These are phyloP conservation scores for Herpetomonas muscarum DNA, from an alignment of 208 protist genomes.

Conservation along the genomic window DNA sequence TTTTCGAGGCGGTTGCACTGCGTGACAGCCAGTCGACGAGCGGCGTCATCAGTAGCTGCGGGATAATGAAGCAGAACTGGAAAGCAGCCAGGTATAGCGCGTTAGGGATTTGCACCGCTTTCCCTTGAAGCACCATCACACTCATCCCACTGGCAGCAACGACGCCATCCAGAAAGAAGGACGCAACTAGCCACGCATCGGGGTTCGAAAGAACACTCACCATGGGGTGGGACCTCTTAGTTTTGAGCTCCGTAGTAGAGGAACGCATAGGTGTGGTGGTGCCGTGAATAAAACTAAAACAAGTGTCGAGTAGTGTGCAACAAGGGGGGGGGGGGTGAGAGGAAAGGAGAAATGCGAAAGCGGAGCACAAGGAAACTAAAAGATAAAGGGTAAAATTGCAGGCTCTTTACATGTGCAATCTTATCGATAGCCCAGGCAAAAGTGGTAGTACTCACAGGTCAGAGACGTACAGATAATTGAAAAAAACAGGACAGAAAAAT, in stretches of 20 bases:
- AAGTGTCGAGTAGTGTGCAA: neutral
- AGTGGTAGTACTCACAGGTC: too few relatives aligned
- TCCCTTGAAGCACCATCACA: constrained; percentile 28
- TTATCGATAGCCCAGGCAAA: too few relatives aligned
- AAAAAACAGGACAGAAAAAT: neutral
- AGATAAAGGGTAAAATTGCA: constrained; percentile 1
- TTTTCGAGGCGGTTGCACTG: constrained; percentile 15
- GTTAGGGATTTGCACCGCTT: constrained; percentile 28
- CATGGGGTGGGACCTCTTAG: neutral
- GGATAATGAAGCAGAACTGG: constrained; percentile 56
- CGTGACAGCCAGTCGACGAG: constrained; percentile 34
- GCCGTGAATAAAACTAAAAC: constrained; percentile 1
- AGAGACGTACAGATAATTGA: neutral
- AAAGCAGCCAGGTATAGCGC: constrained; percentile 19
- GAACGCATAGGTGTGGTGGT: neutral
- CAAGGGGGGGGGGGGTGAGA: neutral
- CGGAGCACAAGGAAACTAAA: neutral
- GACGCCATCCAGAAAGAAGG: constrained; percentile 27
- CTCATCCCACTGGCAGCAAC: constrained; percentile 25
- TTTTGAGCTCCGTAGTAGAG: neutral
- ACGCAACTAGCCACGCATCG: constrained; percentile 9
- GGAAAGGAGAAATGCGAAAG: neutral
- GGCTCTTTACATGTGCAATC: too few relatives aligned
- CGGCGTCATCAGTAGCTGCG: constrained; percentile 46
- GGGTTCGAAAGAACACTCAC: too few relatives aligned